Evolutionary conservation across 768 basidiomycete genomes (phyloP).

Genomic region (Kwoniella dejecticola): DNA sequence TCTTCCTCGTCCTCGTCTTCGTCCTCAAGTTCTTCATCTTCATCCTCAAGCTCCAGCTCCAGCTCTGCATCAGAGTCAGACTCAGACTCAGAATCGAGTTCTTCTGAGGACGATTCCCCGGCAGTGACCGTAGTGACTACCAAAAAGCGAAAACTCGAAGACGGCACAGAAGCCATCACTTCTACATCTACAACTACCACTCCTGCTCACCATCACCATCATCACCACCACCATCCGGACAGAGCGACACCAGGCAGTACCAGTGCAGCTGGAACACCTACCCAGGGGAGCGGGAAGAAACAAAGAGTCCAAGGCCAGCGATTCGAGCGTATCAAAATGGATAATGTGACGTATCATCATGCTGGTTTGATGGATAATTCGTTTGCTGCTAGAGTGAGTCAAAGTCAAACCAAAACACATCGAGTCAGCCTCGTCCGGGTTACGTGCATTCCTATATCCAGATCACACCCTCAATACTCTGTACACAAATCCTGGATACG

Average conservation of each 20-base stretch:
- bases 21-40: conserved; percentile 7
- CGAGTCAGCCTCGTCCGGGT: too few relatives aligned
- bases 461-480: too few relatives aligned
- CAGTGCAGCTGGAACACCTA: conserved; percentile 31
- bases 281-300: conserved; percentile 36
- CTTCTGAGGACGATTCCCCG: conserved; percentile 3
- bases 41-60: conserved; percentile 2
- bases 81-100: neutral
- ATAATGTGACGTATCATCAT: conserved; percentile 62
- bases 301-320: conserved; percentile 61
- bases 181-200: conserved; percentile 43
- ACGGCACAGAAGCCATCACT: conserved; percentile 31
- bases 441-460: too few relatives aligned
- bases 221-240: conserved; percentile 28
- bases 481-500: too few relatives aligned
- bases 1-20: conserved; percentile 32
- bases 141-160: conserved; percentile 51
- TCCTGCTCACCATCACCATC: conserved; percentile 24
- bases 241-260: conserved; percentile 6
- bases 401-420: too few relatives aligned
- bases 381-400: conserved; percentile 74
- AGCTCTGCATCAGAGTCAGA: conserved; percentile 18
- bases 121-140: conserved; percentile 27
- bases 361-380: conserved; percentile 68
- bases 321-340: conserved; percentile 77